Percentiles rank a stretch among this genome's conserved stretches.
These are phyloP conservation scores for Seminavis robusta DNA, from an alignment of 108 stramenopile species.

Conservation along the genomic window DNA sequence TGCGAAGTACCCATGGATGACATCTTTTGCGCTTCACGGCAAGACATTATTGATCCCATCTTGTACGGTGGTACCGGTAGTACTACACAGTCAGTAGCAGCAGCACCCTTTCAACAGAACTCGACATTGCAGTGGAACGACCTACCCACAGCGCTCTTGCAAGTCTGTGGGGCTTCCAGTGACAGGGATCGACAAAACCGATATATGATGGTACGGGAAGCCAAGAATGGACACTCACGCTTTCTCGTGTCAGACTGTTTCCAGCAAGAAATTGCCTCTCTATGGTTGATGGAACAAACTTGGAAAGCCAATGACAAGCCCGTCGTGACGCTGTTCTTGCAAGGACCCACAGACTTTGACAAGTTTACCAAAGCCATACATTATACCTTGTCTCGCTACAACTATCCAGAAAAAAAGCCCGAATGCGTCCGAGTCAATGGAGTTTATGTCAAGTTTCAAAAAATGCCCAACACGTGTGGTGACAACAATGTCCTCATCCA, in stretches of 20 bases:
- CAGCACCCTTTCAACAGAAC: too few species aligned
- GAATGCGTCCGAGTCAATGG: neutral
- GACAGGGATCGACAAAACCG: neutral
- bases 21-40: neutral
- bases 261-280: neutral
- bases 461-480: neutral
- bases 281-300: slow-evolving; percentile 1
- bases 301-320: slow-evolving; percentile 3
- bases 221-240: neutral
- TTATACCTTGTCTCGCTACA: neutral
- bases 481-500: neutral
- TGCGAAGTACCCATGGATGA: slow-evolving; percentile 4
- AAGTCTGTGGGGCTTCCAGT: neutral
- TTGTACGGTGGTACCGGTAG: neutral
- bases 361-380: neutral
- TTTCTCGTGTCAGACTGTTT: neutral
- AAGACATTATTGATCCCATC: neutral
- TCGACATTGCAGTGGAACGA: neutral
- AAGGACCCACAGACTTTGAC: neutral
- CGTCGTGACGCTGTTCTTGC: neutral
- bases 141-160: neutral
- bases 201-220: neutral
- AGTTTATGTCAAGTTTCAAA: neutral
- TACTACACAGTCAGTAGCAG: too few species aligned
- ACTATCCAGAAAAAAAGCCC: neutral